Percentiles rank a stretch among this genome's conserved stretches.
These are phyloP conservation scores for Hypoxylon perforatum DNA, from an alignment of 495 filamentous ascomycete species.

Conservation along the genomic window DNA sequence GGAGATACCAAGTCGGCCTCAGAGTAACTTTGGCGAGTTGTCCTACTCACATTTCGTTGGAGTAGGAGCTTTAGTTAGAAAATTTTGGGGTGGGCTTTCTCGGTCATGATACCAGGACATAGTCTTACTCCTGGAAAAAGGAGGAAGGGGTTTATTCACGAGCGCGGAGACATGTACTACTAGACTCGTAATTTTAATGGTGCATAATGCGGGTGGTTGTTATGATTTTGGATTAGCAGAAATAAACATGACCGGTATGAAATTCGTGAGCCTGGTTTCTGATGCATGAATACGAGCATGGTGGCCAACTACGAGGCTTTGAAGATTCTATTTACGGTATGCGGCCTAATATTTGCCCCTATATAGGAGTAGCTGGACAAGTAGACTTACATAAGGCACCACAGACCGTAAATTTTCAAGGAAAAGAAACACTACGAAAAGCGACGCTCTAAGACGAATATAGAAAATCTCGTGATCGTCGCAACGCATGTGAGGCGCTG, in stretches of 20 bases:
- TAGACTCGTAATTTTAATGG: constrained; percentile 39
- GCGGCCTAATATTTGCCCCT: no score
- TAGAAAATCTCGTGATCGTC: constrained; percentile 18
- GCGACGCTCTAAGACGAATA: no score
- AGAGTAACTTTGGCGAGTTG: constrained; percentile 10
- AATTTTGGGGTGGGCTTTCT: constrained; percentile 24
- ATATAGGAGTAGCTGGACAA: no score
- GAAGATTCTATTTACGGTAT: no score
- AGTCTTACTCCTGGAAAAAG: constrained; percentile 22
- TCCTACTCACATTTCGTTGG: constrained; percentile 1
- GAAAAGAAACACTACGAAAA: no score
- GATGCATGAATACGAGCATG: background rate
- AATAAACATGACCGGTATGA: constrained; percentile 1
- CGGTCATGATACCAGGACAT: constrained; percentile 33
- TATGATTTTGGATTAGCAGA: constrained; percentile 17
- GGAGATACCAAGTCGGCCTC: constrained; percentile 30
- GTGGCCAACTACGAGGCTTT: background rate
- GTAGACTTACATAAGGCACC: background rate
- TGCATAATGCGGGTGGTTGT: constrained; percentile 30
- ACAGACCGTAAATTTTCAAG: no score
- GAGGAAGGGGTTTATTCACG: constrained; percentile 3
- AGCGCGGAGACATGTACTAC: constrained; percentile 26
- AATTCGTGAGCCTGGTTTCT: background rate
- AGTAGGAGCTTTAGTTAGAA: constrained; percentile 19
- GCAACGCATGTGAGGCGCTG: constrained; percentile 34